phyloP scores from a whole-genome alignment of 2,329 filamentous ascomycete genomes.

The Polytolypa hystricis region DNA sequence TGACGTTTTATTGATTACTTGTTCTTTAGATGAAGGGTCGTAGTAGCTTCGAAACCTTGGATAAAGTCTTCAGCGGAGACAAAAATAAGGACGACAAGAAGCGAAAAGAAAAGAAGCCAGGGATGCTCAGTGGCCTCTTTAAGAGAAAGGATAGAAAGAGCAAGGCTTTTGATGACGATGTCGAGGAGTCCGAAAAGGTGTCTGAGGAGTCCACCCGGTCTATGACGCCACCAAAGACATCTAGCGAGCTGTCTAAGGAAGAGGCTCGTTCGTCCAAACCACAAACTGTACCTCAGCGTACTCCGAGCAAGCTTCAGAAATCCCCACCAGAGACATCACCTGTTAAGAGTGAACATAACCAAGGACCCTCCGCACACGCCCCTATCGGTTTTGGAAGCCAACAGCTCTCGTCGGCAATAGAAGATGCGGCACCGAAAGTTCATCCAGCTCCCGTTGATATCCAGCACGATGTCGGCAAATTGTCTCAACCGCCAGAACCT shows the following conservation, averaged over 20 bases:
- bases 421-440: slow-evolving; percentile 21
- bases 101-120: slow-evolving; percentile 59
- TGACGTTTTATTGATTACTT: background rate
- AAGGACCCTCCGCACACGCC: slow-evolving; percentile 32
- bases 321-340: slow-evolving; percentile 35
- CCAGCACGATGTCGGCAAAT: slow-evolving; percentile 19
- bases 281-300: slow-evolving; percentile 38
- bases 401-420: slow-evolving; percentile 13
- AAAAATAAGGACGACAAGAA: slow-evolving; percentile 63
- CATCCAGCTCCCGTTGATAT: slow-evolving; percentile 25
- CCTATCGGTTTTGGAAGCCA: slow-evolving; percentile 15
- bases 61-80: slow-evolving; percentile 55
- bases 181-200: slow-evolving; percentile 46
- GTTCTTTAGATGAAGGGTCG: slow-evolving; percentile 38
- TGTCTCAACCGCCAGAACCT: slow-evolving; percentile 13
- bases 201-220: slow-evolving; percentile 47
- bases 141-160: slow-evolving; percentile 54
- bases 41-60: slow-evolving; percentile 64
- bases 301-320: slow-evolving; percentile 61
- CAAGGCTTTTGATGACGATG: slow-evolving; percentile 36
- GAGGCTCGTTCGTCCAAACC: slow-evolving; percentile 24
- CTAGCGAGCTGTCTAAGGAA: slow-evolving; percentile 30
- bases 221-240: slow-evolving; percentile 35
- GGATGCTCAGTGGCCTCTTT: slow-evolving; percentile 61
- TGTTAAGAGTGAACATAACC: slow-evolving; percentile 29